Evolutionary conservation across 768 basidiomycete genomes (phyloP).

Genomic region (Coprinellus aureogranulatus): DNA sequence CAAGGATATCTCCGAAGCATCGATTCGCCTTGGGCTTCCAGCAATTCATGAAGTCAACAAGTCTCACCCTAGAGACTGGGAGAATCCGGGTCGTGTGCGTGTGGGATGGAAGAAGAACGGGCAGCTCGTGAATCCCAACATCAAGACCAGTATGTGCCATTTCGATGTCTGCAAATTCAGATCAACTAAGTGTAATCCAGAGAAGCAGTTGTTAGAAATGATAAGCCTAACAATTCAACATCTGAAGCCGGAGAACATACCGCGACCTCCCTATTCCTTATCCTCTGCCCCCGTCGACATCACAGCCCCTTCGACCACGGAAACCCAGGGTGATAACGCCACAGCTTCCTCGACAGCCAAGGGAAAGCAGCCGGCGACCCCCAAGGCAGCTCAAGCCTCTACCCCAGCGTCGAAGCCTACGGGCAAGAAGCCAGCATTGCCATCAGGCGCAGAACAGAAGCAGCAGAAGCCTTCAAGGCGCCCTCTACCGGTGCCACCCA

Average conservation of each 20-base stretch:
- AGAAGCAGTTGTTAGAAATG: conserved; percentile 76
- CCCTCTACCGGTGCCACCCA: conserved; percentile 66
- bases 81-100: conserved; percentile 92
- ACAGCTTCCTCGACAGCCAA: conserved; percentile 31
- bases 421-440: conserved; percentile 5
- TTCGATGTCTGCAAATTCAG: not conserved
- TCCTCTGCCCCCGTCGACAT: conserved; percentile 12
- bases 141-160: conserved; percentile 67
- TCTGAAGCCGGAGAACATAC: conserved; percentile 67
- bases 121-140: conserved; percentile 56
- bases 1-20: conserved; percentile 87
- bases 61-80: conserved; percentile 94
- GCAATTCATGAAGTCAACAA: conserved; percentile 88
- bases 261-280: conserved; percentile 58
- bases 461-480: conserved; percentile 34
- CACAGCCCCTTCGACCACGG: not conserved
- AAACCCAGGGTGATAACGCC: not conserved
- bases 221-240: conserved; percentile 72
- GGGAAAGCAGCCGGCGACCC: conserved; percentile 50
- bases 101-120: conserved; percentile 90
- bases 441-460: conserved; percentile 19
- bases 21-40: conserved; percentile 70
- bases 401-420: conserved; percentile 13
- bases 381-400: conserved; percentile 31
- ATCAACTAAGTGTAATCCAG: conserved; percentile 32